A percentile compares a stretch with the other conserved stretches of the same genome.
These are phyloP conservation scores for Acephala macrosclerotiorum DNA, from an alignment of 2,329 filamentous ascomycete species.

Conservation along the genomic window DNA sequence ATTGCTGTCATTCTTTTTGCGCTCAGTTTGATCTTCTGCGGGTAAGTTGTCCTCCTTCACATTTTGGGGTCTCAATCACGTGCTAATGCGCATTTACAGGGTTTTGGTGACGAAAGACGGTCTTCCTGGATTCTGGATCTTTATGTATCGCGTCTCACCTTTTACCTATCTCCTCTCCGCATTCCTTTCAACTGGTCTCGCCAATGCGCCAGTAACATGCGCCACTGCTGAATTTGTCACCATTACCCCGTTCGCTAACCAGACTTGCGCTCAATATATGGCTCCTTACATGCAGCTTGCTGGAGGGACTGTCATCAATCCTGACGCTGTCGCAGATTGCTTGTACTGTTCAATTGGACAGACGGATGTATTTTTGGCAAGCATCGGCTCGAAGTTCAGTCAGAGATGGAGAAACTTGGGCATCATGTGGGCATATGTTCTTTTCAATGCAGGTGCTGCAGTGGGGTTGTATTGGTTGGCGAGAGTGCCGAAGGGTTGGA, in stretches of 20 bases:
- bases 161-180: conserved; percentile 83
- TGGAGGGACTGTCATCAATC: conserved; percentile 63
- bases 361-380: conserved; percentile 62
- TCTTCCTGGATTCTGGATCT: conserved; percentile 82
- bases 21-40: conserved; percentile 77
- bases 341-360: conserved; percentile 59
- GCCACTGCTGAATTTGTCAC: conserved; percentile 71
- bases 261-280: conserved; percentile 69
- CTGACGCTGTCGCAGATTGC: conserved; percentile 57
- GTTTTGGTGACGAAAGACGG: conserved; percentile 69
- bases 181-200: conserved; percentile 74
- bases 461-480: conserved; percentile 60
- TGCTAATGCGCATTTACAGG: conserved; percentile 45
- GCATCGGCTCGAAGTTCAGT: conserved; percentile 58
- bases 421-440: conserved; percentile 63
- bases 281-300: conserved; percentile 53
- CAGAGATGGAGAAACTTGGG: conserved; percentile 74
- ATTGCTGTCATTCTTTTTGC: conserved; percentile 79
- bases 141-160: conserved; percentile 84
- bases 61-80: not conserved
- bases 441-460: conserved; percentile 60
- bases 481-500: conserved; percentile 49
- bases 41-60: conserved; percentile 25
- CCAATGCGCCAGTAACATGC: conserved; percentile 71
- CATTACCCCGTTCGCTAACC: conserved; percentile 66